A percentile compares a stretch with the other conserved stretches of the same genome.
Evolutionary conservation across 2,329 filamentous ascomycete genomes (phyloP).

Genomic region (Macrophomina phaseolina): DNA sequence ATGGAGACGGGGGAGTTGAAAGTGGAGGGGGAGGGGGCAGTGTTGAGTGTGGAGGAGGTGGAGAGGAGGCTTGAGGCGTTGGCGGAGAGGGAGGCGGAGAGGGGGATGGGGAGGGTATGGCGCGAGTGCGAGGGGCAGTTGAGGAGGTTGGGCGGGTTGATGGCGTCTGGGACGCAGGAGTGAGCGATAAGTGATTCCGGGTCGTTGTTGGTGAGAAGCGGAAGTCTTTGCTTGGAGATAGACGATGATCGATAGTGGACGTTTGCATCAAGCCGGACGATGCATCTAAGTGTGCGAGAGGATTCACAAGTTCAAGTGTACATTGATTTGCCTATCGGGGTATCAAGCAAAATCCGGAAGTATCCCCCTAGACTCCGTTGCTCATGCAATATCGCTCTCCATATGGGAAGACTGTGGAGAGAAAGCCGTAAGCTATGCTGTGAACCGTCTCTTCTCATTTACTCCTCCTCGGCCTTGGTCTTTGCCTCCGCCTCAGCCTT

Average conservation of each 20-base stretch:
- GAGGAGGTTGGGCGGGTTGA: background rate
- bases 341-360: background rate
- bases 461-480: conserved; percentile 27
- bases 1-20: background rate
- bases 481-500: background rate
- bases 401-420: too few relatives aligned
- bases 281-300: too few relatives aligned
- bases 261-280: too few relatives aligned
- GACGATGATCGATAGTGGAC: too few relatives aligned
- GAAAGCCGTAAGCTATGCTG: too few relatives aligned
- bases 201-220: too few relatives aligned
- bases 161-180: background rate
- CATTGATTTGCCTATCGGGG: background rate
- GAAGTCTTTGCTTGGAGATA: background rate
- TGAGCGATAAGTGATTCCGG: background rate
- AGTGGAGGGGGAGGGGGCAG: background rate
- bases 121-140: conserved; percentile 9
- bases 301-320: background rate
- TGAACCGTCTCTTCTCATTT: conserved; percentile 23
- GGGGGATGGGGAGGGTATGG: conserved; percentile 1
- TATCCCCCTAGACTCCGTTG: background rate
- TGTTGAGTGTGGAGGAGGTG: background rate
- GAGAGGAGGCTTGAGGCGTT: background rate
- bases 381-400: background rate
- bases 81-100: background rate